Base-by-base conservation (phyloP, 2,329 filamentous ascomycete genomes). In the Venturia asperata region DNA sequence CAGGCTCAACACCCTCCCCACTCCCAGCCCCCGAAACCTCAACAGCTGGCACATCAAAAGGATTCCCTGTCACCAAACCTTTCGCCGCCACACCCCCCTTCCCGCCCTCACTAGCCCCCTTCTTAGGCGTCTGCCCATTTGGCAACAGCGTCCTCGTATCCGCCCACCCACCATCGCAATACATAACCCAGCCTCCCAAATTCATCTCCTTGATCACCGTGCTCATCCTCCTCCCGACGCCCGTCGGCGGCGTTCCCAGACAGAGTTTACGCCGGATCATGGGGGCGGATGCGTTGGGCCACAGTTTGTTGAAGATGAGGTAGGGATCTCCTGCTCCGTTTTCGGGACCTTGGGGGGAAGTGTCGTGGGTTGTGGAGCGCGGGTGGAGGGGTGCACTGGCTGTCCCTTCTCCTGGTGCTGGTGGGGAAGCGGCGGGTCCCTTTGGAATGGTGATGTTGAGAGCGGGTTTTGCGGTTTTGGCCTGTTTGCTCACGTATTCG, bases 181-280 rank as follows among this genome's bases (percentile, higher is more conserved):
- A 83, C 72, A 85, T 74, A 4, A 85, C 81, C 85, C 85, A 88
- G 1, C 82, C 82, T 68, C 87, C 82, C 61, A 89, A 74, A 61
- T 83, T 74, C 81, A 87, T 84, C 69, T 83, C 84, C 78, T 89
- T 89, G 67, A 89, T 78, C 34, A 88, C 78, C 6, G 83, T 88
- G 66, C 85, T 88, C 70, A 89, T 88, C 0, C 77, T 10, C 13
- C 41, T 34, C 17, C 61, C 61, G 17, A 61, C 11, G 11, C 49
- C 49, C 11, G 49, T 55, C 19, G 56, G 61, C 42, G 34, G 27
- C 61, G 27, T 43, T 10, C 41, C 42, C 5, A 63, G 41, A 49
- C 61, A 63, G 13, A 63, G 21, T 15, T 63, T 63, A 1, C 17
- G 9, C 1, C 61, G n/a, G 19, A 63, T 47, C 11, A 45, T 15